A percentile compares a stretch with the other conserved stretches of the same genome.
phyloP scores from a whole-genome alignment of 352 stramenopile genomes.

The Globisporangium alternatum region DNA sequence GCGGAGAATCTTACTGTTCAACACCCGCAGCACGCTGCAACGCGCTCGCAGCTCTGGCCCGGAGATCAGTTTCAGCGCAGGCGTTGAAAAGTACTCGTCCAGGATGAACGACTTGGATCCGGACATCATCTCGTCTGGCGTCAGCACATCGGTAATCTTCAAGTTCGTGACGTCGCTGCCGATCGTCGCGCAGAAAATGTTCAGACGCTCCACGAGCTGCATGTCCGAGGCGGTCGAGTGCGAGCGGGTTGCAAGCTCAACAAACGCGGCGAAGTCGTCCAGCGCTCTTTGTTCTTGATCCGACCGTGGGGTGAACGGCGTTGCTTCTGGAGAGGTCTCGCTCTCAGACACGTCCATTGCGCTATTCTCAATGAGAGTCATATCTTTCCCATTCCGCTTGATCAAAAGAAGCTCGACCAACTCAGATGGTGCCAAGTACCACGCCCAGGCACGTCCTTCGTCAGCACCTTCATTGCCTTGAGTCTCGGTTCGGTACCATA shows the following conservation, averaged over 20 bases:
- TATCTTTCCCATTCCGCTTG: conserved; percentile 79
- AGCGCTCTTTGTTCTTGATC: conserved; percentile 46
- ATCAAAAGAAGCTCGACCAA: conserved; percentile 80
- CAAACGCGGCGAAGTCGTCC: conserved; percentile 53
- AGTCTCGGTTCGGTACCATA: conserved; percentile 96
- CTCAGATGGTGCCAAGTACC: conserved; percentile 95
- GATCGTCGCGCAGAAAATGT: conserved; percentile 73
- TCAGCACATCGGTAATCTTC: conserved; percentile 58
- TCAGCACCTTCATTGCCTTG: conserved; percentile 95
- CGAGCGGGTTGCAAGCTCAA: conserved; percentile 52
- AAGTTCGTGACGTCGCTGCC: conserved; percentile 85
- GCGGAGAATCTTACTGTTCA: conserved; percentile 90
- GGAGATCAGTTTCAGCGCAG: conserved; percentile 54
- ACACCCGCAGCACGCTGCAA: conserved; percentile 88
- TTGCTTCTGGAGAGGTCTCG: conserved; percentile 29
- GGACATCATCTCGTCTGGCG: conserved; percentile 24
- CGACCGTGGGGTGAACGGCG: conserved; percentile 42
- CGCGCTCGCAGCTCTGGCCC: conserved; percentile 84
- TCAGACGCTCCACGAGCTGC: conserved; percentile 83
- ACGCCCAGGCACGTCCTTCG: conserved; percentile 91
- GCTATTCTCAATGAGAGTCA: conserved; percentile 82
- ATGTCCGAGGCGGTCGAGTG: conserved; percentile 75
- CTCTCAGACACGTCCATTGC: conserved; percentile 60
- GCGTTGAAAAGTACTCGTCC: conserved; percentile 73
- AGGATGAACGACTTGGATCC: conserved; percentile 37